A percentile compares a stretch with the other conserved stretches of the same genome.
Conservation (phyloP, 2,329 filamentous ascomycete genomes). For the Clarireedia hainanense region DNA sequence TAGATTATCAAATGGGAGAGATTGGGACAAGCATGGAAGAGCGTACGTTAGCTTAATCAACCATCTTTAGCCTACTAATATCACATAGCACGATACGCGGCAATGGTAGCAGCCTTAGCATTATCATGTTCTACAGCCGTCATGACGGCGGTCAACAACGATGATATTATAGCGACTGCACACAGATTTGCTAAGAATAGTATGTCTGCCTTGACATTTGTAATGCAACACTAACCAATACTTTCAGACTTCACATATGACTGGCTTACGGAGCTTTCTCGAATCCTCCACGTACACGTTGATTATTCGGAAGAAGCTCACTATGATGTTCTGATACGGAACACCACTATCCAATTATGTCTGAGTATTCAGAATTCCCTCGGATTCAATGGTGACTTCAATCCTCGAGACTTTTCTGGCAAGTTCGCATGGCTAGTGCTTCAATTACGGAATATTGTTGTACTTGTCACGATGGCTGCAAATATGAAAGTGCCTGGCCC, state of each 20-base stretch:
- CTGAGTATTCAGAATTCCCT: slow-evolving; percentile 74
- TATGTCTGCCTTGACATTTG: slow-evolving; percentile 12
- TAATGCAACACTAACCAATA: slow-evolving; percentile 1
- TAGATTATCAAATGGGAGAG: slow-evolving; percentile 43
- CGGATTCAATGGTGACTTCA: slow-evolving; percentile 59
- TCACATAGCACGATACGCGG: slow-evolving; percentile 42
- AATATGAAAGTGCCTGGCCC: slow-evolving; percentile 33
- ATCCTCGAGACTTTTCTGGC: slow-evolving; percentile 55
- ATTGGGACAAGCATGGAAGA: slow-evolving; percentile 42
- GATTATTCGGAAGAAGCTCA: slow-evolving; percentile 75
- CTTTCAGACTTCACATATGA: slow-evolving; percentile 49
- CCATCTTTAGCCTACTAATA: slow-evolving; percentile 16
- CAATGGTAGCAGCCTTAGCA: slow-evolving; percentile 54
- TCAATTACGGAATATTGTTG: slow-evolving; percentile 64
- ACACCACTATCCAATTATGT: slow-evolving; percentile 64
- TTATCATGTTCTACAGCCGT: slow-evolving; percentile 42
- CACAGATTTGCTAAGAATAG: slow-evolving; percentile 28
- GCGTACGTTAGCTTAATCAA: slow-evolving; percentile 31
- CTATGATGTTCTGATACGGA: slow-evolving; percentile 65
- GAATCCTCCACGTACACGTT: slow-evolving; percentile 62
- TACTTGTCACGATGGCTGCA: slow-evolving; percentile 59
- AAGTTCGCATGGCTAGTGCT: slow-evolving; percentile 70
- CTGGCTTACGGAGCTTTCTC: slow-evolving; percentile 59
- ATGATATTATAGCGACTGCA: slow-evolving; percentile 65
- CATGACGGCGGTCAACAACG: slow-evolving; percentile 44